phyloP scores from a whole-genome alignment of 768 basidiomycete genomes.

The Pulveroboletus frians region DNA sequence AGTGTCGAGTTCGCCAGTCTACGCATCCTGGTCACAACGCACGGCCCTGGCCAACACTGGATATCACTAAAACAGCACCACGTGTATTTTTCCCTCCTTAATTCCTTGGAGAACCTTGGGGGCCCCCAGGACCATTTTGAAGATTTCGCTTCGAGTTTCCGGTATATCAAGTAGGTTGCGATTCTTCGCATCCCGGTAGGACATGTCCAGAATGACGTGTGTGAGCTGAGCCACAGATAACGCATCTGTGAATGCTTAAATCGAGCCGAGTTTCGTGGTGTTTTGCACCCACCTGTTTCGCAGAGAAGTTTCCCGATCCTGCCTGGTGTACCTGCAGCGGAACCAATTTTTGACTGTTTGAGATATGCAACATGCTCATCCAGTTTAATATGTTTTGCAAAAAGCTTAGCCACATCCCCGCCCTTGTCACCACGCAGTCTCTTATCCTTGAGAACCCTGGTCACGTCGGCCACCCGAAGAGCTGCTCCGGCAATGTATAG shows the following conservation, averaged over 20 bases:
- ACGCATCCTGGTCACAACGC: slow-evolving; percentile 7
- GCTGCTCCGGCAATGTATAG: slow-evolving; percentile 86
- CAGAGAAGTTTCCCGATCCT: slow-evolving; percentile 81
- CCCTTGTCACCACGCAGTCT: slow-evolving; percentile 73
- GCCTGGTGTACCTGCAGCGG: slow-evolving; percentile 90
- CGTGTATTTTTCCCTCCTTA: slow-evolving; percentile 64
- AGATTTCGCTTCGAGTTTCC: slow-evolving; percentile 78
- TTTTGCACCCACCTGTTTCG: slow-evolving; percentile 50
- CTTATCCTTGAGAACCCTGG: slow-evolving; percentile 65
- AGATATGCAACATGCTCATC: slow-evolving; percentile 83
- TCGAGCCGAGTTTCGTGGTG: neutral
- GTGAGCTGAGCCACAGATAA: slow-evolving; percentile 69
- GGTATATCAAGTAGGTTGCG: slow-evolving; percentile 75
- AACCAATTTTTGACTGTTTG: slow-evolving; percentile 76
- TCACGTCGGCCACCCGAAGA: slow-evolving; percentile 84
- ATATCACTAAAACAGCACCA: slow-evolving; percentile 66
- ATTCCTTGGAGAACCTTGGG: slow-evolving; percentile 58
- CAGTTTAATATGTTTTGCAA: slow-evolving; percentile 92
- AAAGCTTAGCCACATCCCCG: slow-evolving; percentile 91
- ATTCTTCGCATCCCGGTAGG: slow-evolving; percentile 71
- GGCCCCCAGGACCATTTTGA: slow-evolving; percentile 64
- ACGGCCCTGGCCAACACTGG: neutral
- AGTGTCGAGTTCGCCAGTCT: slow-evolving; percentile 46
- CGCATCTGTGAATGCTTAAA: slow-evolving; percentile 47
- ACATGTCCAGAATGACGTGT: slow-evolving; percentile 78